A percentile compares a stretch with the other conserved stretches of the same genome.
Conservation (phyloP, 805 yeast genomes). For the Starmerella ratchasimensis region DNA sequence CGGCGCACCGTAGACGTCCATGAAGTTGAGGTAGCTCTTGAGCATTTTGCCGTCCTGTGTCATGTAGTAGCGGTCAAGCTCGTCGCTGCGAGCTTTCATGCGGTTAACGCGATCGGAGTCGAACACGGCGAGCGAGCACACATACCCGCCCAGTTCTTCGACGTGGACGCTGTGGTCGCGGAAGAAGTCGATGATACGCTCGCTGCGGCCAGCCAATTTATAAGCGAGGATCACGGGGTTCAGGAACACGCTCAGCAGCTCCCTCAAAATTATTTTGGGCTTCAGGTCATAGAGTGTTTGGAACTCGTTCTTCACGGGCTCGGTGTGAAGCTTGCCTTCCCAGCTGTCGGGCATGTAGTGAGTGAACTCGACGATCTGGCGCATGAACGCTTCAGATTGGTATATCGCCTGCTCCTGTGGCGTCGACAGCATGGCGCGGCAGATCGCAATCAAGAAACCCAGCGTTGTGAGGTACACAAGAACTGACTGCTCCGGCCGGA, state of each 20-base stretch:
- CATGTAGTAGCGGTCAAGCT: slow-evolving; percentile 30
- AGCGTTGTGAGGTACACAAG: slow-evolving; percentile 77
- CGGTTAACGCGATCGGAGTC: slow-evolving; percentile 46
- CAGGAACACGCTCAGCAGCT: slow-evolving; percentile 63
- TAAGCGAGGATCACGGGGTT: slow-evolving; percentile 88
- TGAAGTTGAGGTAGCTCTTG: slow-evolving; percentile 73
- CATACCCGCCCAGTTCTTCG: slow-evolving; percentile 80
- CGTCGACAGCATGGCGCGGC: slow-evolving; percentile 54
- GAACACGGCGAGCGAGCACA: slow-evolving; percentile 89
- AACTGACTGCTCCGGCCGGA: slow-evolving; percentile 66
- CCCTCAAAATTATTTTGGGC: slow-evolving; percentile 56
- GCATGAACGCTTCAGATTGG: slow-evolving; percentile 81
- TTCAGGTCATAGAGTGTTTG: slow-evolving; percentile 64
- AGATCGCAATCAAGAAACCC: slow-evolving; percentile 78
- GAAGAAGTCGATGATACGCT: slow-evolving; percentile 75
- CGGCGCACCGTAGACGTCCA: slow-evolving; percentile 58
- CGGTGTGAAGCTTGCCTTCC: slow-evolving; percentile 76
- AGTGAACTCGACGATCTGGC: slow-evolving; percentile 70
- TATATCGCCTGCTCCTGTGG: slow-evolving; percentile 47
- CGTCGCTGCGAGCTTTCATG: slow-evolving; percentile 27
- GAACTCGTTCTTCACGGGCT: slow-evolving; percentile 70
- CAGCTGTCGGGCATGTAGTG: slow-evolving; percentile 81
- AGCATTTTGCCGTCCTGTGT: slow-evolving; percentile 74
- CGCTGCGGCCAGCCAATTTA: slow-evolving; percentile 58
- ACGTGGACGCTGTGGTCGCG: slow-evolving; percentile 80